Percentiles rank a stretch among this genome's conserved stretches.
These are phyloP conservation scores for Naegleria fowleri DNA, from an alignment of 208 protist genomes.

Conservation along the genomic window DNA sequence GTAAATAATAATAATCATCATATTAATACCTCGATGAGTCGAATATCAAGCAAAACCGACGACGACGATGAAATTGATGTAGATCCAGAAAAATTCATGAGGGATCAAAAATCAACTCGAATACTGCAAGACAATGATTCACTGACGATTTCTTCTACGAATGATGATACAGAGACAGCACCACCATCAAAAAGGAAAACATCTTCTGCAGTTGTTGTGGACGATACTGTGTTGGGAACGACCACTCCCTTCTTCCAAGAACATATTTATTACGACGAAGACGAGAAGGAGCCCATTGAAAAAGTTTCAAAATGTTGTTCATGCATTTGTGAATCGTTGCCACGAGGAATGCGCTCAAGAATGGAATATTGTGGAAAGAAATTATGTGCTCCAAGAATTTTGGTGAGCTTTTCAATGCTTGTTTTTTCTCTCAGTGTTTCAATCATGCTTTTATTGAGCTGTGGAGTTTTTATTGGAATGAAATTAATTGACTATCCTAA, in stretches of 20 bases:
- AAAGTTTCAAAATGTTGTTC: neutral
- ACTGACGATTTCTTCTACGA: neutral
- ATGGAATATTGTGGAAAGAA: neutral
- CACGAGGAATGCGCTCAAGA: neutral
- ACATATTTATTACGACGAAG: neutral
- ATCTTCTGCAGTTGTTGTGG: neutral
- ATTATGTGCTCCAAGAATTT: neutral
- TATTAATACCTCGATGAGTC: too few relatives aligned
- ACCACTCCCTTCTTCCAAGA: neutral
- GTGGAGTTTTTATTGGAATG: neutral
- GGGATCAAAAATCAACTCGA: neutral
- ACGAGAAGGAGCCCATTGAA: neutral
- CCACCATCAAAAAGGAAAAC: neutral
- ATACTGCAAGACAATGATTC: neutral
- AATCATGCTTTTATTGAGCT: neutral
- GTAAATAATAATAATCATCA: too few relatives aligned
- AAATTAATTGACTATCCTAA: neutral
- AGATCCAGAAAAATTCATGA: neutral
- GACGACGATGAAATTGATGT: neutral
- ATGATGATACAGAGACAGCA: neutral
- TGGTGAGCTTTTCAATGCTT: neutral
- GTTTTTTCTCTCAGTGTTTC: neutral
- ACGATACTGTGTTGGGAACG: too few relatives aligned
- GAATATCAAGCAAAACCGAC: too few relatives aligned
- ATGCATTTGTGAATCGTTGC: neutral